Evolutionary conservation across 306 rosid genomes (phyloP), one percentile per base, ranked within the genome.

Genomic region (Lagenaria siceraria): DNA sequence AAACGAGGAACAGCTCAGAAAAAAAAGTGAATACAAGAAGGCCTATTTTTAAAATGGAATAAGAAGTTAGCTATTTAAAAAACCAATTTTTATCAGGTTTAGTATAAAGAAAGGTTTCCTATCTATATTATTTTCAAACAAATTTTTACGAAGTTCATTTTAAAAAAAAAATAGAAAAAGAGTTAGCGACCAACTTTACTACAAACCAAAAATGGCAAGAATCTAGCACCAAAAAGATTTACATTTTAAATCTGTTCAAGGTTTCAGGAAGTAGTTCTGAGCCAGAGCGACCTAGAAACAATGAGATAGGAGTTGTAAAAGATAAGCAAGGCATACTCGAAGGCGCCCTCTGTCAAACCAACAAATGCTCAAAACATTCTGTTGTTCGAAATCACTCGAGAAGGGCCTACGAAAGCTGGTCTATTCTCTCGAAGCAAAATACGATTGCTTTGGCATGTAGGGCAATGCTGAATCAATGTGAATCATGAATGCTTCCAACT

Each of bases 291-390:
- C 35, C 54, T 68, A n/a, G 54, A 68, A 68, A 42, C n/a, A 68
- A 42, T 68, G 7, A 6, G 48, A 46, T 5, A 10, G 55, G 55
- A 68, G 74, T 42, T 42, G 74, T 22, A 36, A 65, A 46, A 64
- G 71, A 64, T 64, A 17, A 35, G 72, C 72, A 65, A 65, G 24
- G 19, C 74, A 46, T 70, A 70, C 76, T 25, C 76, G 22, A 43
- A 70, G 58, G 36, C 14, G 38, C 40, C 29, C 38, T 24, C 76
- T 42, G 38, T 46, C 58, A 46, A 70, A 70, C 56, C 76, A 46
- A 70, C 31, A 68, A 68, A 21, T 24, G 19, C 52, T 68, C 53
- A 22, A 21, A 42, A 42, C 33, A 40, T 40, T 70, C 76, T 0
- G 14, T 0, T 42, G 38, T 70, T 43, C 24, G 13, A 22, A 46